A percentile compares a stretch with the other conserved stretches of the same genome.
These are phyloP conservation scores for Paulownia fortunei DNA, from an alignment of 257 asterid genomes.

Conservation along the genomic window DNA sequence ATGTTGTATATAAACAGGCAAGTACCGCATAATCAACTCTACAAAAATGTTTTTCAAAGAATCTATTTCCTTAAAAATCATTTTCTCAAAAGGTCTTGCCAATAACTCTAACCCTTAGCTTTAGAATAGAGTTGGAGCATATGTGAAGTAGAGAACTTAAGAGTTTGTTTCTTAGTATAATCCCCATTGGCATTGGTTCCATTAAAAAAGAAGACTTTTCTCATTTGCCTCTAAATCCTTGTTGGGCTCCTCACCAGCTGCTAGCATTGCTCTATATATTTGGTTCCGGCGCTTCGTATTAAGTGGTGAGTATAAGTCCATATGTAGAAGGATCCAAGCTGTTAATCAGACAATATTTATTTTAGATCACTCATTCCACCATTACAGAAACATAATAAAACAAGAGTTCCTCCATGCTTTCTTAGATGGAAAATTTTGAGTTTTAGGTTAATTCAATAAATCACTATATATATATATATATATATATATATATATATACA, in stretches of 20 bases:
- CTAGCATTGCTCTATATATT: slow-evolving; percentile 44
- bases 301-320: slow-evolving; percentile 79
- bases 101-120: no score
- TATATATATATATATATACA: no score
- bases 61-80: not conserved
- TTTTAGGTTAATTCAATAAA: no score
- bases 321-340: slow-evolving; percentile 83
- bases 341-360: slow-evolving; percentile 9
- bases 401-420: not conserved
- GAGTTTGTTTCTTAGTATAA: slow-evolving; percentile 20
- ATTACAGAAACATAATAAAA: no score
- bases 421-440: no score
- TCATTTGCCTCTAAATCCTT: slow-evolving; percentile 64
- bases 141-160: slow-evolving; percentile 28
- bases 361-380: no score
- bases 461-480: no score
- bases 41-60: no score
- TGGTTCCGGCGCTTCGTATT: slow-evolving; percentile 52
- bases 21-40: no score
- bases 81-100: no score
- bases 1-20: no score
- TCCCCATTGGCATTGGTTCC: slow-evolving; percentile 1
- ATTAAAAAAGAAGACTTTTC: slow-evolving; percentile 51
- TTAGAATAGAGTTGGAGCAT: not conserved
- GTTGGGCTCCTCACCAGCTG: slow-evolving; percentile 49